Percentiles rank a stretch among this genome's conserved stretches.
Evolutionary conservation across 108 stramenopile genomes (phyloP).

Genomic region (Skeletonema grethae): DNA sequence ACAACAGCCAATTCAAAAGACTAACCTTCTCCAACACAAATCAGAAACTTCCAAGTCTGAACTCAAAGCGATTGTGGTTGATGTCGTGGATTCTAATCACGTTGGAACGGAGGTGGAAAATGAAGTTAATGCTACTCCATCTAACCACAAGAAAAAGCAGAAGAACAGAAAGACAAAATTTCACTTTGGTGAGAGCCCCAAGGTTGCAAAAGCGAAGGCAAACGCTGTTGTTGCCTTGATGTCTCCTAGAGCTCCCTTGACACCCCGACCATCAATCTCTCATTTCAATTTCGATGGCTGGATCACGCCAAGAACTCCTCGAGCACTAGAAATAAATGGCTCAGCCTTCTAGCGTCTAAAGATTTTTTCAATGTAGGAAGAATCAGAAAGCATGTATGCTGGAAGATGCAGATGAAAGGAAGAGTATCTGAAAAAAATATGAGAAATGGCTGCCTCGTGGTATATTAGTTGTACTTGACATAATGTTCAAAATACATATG

Average conservation of each 20-base stretch:
- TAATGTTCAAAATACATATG: too few relatives aligned
- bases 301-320: background rate
- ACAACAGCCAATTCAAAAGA: background rate
- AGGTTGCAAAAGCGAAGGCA: background rate
- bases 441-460: too few relatives aligned
- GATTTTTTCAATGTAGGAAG: background rate
- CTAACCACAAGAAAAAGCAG: background rate
- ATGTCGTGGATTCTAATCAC: background rate
- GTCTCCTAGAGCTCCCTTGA: background rate
- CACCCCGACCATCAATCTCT: background rate
- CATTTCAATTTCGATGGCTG: background rate
- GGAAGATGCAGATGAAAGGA: too few relatives aligned
- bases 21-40: background rate
- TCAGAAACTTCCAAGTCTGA: background rate
- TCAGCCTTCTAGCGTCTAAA: background rate
- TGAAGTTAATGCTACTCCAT: background rate
- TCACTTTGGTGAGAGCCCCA: background rate
- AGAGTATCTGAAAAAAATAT: too few relatives aligned
- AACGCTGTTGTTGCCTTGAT: background rate
- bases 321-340: background rate
- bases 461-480: too few relatives aligned
- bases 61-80: background rate
- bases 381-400: background rate
- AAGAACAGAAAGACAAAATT: background rate
- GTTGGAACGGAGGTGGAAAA: background rate